A percentile compares a stretch with the other conserved stretches of the same genome.
Evolutionary conservation across 2,329 filamentous ascomycete genomes (phyloP).

Genomic region (Fusarium scirpi): DNA sequence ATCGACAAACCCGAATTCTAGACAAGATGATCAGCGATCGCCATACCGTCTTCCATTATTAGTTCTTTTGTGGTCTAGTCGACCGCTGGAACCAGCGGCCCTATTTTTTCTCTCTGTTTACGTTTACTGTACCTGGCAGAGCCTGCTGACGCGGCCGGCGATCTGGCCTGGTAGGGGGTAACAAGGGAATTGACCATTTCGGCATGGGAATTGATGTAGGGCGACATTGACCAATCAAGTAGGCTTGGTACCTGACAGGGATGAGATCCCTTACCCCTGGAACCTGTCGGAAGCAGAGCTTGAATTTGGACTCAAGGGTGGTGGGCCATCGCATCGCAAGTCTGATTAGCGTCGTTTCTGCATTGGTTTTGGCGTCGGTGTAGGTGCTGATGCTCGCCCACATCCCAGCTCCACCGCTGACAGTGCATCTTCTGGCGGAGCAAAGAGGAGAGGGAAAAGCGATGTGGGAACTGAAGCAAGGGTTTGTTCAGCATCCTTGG

Average conservation of each 20-base stretch:
- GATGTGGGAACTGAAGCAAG: constrained; percentile 31
- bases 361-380: constrained; percentile 37
- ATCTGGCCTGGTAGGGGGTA: constrained; percentile 26
- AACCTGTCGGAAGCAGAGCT: constrained; percentile 26
- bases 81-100: constrained; percentile 23
- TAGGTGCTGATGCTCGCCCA: constrained; percentile 29
- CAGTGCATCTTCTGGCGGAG: constrained; percentile 18
- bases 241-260: constrained; percentile 43
- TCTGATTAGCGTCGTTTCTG: constrained; percentile 29
- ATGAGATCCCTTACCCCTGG: constrained; percentile 25
- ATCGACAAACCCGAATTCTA: constrained; percentile 11
- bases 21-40: constrained; percentile 17
- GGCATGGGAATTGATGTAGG: constrained; percentile 12
- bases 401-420: constrained; percentile 34
- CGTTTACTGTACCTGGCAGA: constrained; percentile 13
- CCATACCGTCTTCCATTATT: constrained; percentile 8
- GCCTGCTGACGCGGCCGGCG: constrained; percentile 42
- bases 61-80: constrained; percentile 23
- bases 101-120: constrained; percentile 23
- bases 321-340: constrained; percentile 23
- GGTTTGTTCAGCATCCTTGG: constrained; percentile 20
- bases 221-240: constrained; percentile 36
- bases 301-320: constrained; percentile 39
- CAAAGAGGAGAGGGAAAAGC: constrained; percentile 3
- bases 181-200: constrained; percentile 20